Base-by-base conservation (phyloP, 179 eudicot species). In the Silene noctiflora region DNA sequence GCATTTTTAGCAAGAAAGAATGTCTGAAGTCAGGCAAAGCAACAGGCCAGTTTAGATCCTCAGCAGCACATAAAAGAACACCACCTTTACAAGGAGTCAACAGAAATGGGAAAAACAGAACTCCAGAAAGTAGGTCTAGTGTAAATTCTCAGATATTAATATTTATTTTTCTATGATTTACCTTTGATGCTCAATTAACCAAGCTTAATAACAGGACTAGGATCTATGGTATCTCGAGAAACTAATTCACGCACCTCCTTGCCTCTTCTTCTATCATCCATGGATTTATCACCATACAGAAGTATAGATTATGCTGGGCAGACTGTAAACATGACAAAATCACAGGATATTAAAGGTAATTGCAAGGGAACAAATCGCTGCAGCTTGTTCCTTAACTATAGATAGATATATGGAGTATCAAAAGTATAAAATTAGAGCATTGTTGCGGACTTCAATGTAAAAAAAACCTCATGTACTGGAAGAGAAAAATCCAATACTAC, bases 11-110 rank as follows among this genome's bases (percentile, higher is more conserved):
- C 48, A 84, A 66, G 55, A 77, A 75, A 65, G 79, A 84, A 24
- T 46, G 61, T 76, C 69, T 61, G 9, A 88, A 84, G 77, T 84
- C 81, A 10, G 69, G 80, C 12, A 68, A 77, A 61, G 79, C 68
- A 56, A 73, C 69, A 35, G 61, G 67, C 27, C 75, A 56, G 72
- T 71, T 35, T 48, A 77, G 63, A 69, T 20, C 53, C 56, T 63
- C 80, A 44, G 55, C 77, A 19, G 59, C 73, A 19, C 73, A 74
- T 42, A 77, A 21, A 16, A 75, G 48, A 66, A 79, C 13, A 42
- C 39, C 72, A 44, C 75, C 76, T 65, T 14, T 66, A 39, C 77
- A 59, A 59, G 77, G 62, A 61, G 29, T 22, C 65, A 13, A 31
- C 55, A 46, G 44, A 64, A 48, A 42, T 19, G 76, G 56, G 31